These are phyloP conservation scores for Xylariaceae sp. DNA, from an alignment of 2,329 filamentous ascomycete genomes.

Conservation along the genomic window DNA sequence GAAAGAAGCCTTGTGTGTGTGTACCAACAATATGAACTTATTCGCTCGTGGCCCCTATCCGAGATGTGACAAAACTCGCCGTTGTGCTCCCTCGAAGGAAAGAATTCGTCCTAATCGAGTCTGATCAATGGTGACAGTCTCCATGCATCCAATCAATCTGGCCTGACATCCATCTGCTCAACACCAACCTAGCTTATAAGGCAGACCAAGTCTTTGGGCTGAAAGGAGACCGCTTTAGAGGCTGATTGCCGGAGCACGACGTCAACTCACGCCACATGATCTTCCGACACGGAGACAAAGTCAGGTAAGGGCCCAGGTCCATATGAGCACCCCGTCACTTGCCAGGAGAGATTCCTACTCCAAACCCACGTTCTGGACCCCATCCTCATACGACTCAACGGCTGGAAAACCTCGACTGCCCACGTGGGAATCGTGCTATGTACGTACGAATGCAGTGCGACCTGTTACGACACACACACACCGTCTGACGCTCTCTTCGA, in stretches of 20 bases:
- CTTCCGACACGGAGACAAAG: not conserved
- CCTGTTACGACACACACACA: slow-evolving; percentile 7
- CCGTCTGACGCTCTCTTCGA: not conserved
- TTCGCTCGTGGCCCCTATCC: not conserved
- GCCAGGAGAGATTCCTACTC: not conserved
- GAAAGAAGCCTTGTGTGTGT: not conserved
- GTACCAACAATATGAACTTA: not conserved
- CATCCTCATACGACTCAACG: not conserved
- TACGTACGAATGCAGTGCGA: slow-evolving; percentile 13
- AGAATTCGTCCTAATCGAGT: not conserved
- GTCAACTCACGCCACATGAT: not conserved
- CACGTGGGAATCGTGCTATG: slow-evolving; percentile 16
- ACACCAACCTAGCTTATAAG: not conserved
- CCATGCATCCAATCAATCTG: not conserved
- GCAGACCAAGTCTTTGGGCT: not conserved
- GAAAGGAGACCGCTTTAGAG: not conserved
- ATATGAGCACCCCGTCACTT: not conserved
- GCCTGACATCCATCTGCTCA: slow-evolving; percentile 1
- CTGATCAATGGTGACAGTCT: not conserved
- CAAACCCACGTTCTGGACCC: slow-evolving; percentile 1
- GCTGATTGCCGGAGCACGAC: slow-evolving; percentile 6
- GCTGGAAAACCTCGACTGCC: not conserved
- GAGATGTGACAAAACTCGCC: slow-evolving; percentile 8
- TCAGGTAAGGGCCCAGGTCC: not conserved
- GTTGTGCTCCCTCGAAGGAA: slow-evolving; percentile 3